These are phyloP conservation scores for Penicillium diatomitis DNA, from an alignment of 495 filamentous ascomycete genomes.

Conservation along the genomic window DNA sequence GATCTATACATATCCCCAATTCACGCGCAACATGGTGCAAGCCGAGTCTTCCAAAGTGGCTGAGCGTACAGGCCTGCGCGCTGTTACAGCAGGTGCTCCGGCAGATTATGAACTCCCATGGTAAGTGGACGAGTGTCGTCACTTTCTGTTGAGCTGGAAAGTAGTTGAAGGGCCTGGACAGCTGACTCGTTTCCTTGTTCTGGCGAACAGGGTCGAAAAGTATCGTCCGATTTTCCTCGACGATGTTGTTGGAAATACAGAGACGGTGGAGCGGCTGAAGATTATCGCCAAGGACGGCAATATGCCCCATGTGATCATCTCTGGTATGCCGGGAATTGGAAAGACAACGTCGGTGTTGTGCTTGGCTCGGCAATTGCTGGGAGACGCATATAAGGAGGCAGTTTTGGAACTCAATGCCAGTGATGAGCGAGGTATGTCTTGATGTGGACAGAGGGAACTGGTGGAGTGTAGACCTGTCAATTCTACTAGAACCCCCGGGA, in stretches of 20 bases:
- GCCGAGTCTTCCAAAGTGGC: constrained; percentile 73
- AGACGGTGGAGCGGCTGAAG: constrained; percentile 94
- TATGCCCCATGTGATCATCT: constrained; percentile 99
- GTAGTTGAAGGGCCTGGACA: constrained; percentile 1
- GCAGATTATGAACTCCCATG: constrained; percentile 85
- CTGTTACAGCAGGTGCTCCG: constrained; percentile 50
- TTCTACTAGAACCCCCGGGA: background rate
- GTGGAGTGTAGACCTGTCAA: background rate
- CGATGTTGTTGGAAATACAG: constrained; percentile 94
- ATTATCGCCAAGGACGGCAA: constrained; percentile 99
- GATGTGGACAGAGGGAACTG: background rate
- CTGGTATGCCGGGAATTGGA: constrained; percentile 97
- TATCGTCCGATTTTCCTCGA: constrained; percentile 91
- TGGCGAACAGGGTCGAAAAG: constrained; percentile 81
- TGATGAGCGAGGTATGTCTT: constrained; percentile 69
- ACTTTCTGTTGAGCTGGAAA: no score
- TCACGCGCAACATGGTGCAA: constrained; percentile 30
- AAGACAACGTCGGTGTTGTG: constrained; percentile 97
- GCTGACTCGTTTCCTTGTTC: constrained; percentile 1
- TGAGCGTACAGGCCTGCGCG: constrained; percentile 55
- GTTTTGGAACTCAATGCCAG: constrained; percentile 93
- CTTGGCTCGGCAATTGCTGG: constrained; percentile 83
- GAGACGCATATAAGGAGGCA: constrained; percentile 93
- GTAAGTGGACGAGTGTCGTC: constrained; percentile 34
- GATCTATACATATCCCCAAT: background rate